Percentiles rank a stretch among this genome's conserved stretches.
phyloP scores from a whole-genome alignment of 164 flowering plant genomes.

The Kingdonia uniflora region DNA sequence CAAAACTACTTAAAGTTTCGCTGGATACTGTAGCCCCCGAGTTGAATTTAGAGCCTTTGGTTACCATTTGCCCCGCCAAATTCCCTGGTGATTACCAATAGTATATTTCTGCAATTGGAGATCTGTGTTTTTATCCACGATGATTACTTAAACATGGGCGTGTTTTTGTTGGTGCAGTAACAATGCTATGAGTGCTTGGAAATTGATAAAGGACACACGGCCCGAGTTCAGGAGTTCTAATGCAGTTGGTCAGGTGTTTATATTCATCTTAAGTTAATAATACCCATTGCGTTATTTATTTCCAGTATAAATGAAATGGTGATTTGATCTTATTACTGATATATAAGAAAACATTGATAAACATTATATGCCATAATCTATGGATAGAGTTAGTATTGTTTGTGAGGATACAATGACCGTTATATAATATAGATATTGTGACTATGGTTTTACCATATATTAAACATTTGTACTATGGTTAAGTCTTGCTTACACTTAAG shows the following conservation, averaged over 20 bases:
- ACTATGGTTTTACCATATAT: too few species aligned
- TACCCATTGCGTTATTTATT: too few species aligned
- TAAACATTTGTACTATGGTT: too few species aligned
- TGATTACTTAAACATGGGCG: too few species aligned
- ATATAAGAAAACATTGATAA: too few species aligned
- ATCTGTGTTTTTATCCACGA: not conserved
- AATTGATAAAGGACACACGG: conserved; percentile 54
- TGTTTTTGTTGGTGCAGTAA: conserved; percentile 30
- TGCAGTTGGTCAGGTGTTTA: conserved; percentile 66
- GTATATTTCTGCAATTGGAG: conserved; percentile 37
- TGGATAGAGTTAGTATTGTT: too few species aligned
- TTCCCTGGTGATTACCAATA: conserved; percentile 89
- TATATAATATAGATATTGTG: too few species aligned
- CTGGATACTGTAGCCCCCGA: conserved; percentile 48
- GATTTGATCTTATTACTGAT: too few species aligned
- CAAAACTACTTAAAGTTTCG: conserved; percentile 50
- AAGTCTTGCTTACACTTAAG: too few species aligned
- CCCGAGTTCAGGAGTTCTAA: conserved; percentile 52
- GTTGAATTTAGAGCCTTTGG: conserved; percentile 40
- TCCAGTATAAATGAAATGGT: too few species aligned
- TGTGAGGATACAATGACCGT: too few species aligned
- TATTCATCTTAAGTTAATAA: not conserved
- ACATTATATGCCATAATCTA: too few species aligned
- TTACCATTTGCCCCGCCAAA: conserved; percentile 47
- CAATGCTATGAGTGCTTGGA: conserved; percentile 83